These are phyloP conservation scores for Tuber umbilicatum DNA, from an alignment of 495 filamentous ascomycete species.

Conservation along the genomic window DNA sequence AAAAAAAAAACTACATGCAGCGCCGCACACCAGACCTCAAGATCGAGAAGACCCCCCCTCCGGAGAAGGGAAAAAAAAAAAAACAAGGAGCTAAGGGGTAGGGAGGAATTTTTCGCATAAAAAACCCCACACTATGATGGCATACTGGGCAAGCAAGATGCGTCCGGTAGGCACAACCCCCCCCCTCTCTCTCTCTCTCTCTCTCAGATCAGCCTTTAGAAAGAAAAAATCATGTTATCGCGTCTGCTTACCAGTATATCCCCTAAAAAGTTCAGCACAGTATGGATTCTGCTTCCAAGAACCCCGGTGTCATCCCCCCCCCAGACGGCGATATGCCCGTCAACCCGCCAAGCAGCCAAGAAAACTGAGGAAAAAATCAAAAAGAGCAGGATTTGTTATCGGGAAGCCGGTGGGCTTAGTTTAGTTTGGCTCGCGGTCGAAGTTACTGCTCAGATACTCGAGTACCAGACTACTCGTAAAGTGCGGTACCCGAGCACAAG, in stretches of 20 bases:
- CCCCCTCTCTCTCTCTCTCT: not conserved
- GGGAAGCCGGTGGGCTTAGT: not conserved
- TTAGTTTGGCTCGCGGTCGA: not conserved
- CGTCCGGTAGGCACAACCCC: not conserved
- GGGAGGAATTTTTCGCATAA: not conserved
- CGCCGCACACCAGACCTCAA: constrained; percentile 5
- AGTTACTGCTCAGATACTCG: not conserved
- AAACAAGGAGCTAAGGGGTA: not conserved
- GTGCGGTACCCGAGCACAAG: not conserved
- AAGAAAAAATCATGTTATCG: not conserved
- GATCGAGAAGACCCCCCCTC: constrained; percentile 4
- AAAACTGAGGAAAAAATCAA: not conserved
- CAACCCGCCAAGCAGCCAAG: not conserved
- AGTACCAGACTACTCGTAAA: not conserved
- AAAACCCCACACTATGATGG: not conserved
- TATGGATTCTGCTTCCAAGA: not conserved
- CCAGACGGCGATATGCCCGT: constrained; percentile 1
- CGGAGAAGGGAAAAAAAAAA: constrained; percentile 4
- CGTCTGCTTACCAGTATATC: not conserved
- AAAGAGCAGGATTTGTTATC: not conserved
- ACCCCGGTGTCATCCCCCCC: not conserved
- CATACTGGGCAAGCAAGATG: not conserved
- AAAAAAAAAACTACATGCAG: constrained; percentile 14
- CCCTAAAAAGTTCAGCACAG: not conserved
- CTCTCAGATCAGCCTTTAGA: not conserved